Evolutionary conservation across 2,329 filamentous ascomycete genomes (phyloP).

Genomic region (Nigrospora sphaerica): DNA sequence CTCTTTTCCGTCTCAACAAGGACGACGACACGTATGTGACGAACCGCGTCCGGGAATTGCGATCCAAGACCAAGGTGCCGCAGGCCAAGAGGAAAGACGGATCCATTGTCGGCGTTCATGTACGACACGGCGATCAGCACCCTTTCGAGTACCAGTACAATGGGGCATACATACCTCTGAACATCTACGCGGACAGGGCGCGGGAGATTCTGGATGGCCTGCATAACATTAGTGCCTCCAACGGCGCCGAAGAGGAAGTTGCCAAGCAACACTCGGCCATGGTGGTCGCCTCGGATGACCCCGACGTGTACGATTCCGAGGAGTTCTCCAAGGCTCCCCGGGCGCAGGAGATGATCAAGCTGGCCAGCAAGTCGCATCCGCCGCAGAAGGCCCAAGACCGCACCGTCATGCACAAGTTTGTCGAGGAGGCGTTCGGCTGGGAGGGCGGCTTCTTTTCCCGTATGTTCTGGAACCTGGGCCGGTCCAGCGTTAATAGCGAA

Average conservation of each 20-base stretch:
- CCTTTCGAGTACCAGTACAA: slow-evolving; percentile 72
- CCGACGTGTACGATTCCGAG: slow-evolving; percentile 59
- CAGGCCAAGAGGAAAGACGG: slow-evolving; percentile 39
- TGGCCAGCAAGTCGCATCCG: slow-evolving; percentile 56
- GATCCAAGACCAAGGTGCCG: slow-evolving; percentile 33
- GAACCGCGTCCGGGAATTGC: slow-evolving; percentile 50
- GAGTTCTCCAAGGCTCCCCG: slow-evolving; percentile 53
- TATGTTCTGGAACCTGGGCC: slow-evolving; percentile 74
- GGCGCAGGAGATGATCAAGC: slow-evolving; percentile 70
- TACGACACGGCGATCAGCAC: slow-evolving; percentile 73
- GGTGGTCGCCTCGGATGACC: slow-evolving; percentile 75
- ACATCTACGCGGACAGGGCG: slow-evolving; percentile 57
- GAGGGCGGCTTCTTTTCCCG: slow-evolving; percentile 79
- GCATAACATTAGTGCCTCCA: slow-evolving; percentile 31
- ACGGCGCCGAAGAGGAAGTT: slow-evolving; percentile 24
- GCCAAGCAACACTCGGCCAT: slow-evolving; percentile 38
- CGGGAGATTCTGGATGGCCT: slow-evolving; percentile 43
- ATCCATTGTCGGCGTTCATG: slow-evolving; percentile 62
- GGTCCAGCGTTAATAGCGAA: slow-evolving; percentile 29
- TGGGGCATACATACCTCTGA: slow-evolving; percentile 69
- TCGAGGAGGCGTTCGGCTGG: slow-evolving; percentile 76
- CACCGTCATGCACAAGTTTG: slow-evolving; percentile 54
- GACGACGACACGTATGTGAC: slow-evolving; percentile 61
- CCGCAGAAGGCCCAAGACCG: slow-evolving; percentile 33
- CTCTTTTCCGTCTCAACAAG: slow-evolving; percentile 61